These are phyloP conservation scores for Notholithocarpus densiflorus DNA, from an alignment of 306 rosid genomes.

Conservation along the genomic window DNA sequence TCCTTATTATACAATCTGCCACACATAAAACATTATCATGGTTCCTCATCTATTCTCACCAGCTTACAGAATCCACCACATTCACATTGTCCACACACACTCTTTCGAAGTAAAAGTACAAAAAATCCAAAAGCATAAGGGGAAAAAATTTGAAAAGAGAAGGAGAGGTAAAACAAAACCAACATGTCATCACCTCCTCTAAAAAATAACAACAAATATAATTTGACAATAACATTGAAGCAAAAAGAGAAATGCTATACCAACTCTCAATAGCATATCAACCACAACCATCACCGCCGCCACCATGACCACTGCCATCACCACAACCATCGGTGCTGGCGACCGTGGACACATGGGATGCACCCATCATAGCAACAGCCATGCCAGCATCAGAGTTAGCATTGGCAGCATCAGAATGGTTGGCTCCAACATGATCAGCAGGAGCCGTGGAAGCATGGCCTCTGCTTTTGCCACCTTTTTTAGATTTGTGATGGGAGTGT, in stretches of 20 bases:
- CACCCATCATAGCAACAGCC: conserved; percentile 21
- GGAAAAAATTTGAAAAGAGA: background rate
- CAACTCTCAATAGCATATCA: background rate
- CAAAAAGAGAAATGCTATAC: background rate
- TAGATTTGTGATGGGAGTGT: conserved; percentile 26
- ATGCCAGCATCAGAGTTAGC: conserved; percentile 26
- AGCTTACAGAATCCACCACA: background rate
- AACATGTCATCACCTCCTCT: background rate
- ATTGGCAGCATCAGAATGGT: conserved; percentile 14
- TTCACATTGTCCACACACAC: background rate
- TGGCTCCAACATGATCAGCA: conserved; percentile 18
- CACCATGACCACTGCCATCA: conserved; percentile 39
- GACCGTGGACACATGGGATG: conserved; percentile 23
- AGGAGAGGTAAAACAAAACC: background rate
- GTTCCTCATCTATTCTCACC: background rate
- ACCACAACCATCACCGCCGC: conserved; percentile 27
- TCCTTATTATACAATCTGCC: background rate
- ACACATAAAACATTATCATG: background rate
- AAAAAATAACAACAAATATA: background rate
- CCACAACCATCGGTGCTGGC: conserved; percentile 13
- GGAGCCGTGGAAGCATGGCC: conserved; percentile 16
- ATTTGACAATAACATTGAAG: background rate
- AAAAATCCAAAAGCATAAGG: background rate
- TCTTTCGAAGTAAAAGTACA: background rate
- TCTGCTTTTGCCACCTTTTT: conserved; percentile 20